Evolutionary conservation across 768 basidiomycete genomes (phyloP).

Genomic region (Serendipita sp.): DNA sequence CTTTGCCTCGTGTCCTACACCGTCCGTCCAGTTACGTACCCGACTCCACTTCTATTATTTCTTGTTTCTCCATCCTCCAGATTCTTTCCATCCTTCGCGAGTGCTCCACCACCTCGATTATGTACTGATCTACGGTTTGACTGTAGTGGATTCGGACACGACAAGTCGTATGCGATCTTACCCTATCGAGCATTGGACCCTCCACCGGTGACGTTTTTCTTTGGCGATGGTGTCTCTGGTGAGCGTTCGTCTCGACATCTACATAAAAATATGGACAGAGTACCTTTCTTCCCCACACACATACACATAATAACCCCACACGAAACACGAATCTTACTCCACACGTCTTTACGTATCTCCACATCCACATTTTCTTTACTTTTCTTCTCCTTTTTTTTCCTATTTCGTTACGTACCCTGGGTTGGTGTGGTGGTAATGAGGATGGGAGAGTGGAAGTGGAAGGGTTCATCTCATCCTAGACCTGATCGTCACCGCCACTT

Average conservation of each 20-base stretch:
- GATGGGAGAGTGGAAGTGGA: no score
- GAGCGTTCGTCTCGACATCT: constrained; percentile 17
- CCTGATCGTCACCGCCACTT: no score
- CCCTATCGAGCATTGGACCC: constrained; percentile 61
- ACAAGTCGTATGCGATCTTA: constrained; percentile 88
- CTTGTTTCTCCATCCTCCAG: no score
- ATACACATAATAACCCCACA: neutral
- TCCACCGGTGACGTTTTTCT: constrained; percentile 83
- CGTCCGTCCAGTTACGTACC: neutral
- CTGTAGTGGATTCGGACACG: constrained; percentile 73
- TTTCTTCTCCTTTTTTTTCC: no score
- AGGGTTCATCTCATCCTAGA: no score
- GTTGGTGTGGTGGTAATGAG: no score
- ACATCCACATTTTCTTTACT: neutral
- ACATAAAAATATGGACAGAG: no score
- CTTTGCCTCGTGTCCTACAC: neutral
- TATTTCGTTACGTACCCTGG: no score
- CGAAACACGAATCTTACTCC: no score
- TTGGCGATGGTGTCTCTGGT: constrained; percentile 96
- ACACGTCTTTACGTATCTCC: no score
- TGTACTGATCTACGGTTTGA: neutral
- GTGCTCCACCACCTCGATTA: neutral
- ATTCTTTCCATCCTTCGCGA: no score
- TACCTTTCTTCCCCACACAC: neutral
- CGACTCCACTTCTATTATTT: no score